Conservation (phyloP, 257 asterid genomes). For the Forsythia viridissima region DNA sequence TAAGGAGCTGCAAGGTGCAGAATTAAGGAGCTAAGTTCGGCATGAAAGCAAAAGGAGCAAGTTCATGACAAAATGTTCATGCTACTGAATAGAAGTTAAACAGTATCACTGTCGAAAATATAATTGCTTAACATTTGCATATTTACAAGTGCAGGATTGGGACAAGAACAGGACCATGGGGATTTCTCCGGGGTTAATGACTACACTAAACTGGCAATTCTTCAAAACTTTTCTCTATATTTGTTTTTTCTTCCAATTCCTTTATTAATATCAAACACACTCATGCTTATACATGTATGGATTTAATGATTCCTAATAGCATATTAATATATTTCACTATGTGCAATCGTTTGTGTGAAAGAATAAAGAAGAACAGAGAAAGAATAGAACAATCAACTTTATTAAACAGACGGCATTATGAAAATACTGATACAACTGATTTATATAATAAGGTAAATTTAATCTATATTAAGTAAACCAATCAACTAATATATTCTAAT, state of each 20-base stretch:
- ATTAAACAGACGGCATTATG: too few relatives aligned
- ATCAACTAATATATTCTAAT: too few relatives aligned
- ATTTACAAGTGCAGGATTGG: slow-evolving; percentile 42
- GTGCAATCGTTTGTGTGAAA: not conserved
- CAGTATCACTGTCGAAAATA: not conserved
- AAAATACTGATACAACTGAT: too few relatives aligned
- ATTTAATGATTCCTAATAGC: not conserved
- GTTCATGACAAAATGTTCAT: not conserved
- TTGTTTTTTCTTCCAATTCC: not conserved
- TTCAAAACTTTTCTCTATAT: too few relatives aligned
- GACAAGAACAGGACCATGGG: slow-evolving; percentile 54
- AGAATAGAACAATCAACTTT: too few relatives aligned
- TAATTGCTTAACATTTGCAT: slow-evolving; percentile 1
- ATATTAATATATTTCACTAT: not conserved
- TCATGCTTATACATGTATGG: not conserved
- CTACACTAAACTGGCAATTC: not conserved
- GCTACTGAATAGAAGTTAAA: not conserved
- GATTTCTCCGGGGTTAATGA: slow-evolving; percentile 34
- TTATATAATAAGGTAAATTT: too few relatives aligned
- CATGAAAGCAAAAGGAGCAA: not conserved
- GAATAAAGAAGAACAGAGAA: too few relatives aligned
- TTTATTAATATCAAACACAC: not conserved
- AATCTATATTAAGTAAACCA: too few relatives aligned
- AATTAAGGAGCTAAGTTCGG: too few relatives aligned
- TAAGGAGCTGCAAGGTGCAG: too few relatives aligned